These are phyloP conservation scores for Ilex asprella DNA, from an alignment of 257 asterid genomes.

Conservation along the genomic window DNA sequence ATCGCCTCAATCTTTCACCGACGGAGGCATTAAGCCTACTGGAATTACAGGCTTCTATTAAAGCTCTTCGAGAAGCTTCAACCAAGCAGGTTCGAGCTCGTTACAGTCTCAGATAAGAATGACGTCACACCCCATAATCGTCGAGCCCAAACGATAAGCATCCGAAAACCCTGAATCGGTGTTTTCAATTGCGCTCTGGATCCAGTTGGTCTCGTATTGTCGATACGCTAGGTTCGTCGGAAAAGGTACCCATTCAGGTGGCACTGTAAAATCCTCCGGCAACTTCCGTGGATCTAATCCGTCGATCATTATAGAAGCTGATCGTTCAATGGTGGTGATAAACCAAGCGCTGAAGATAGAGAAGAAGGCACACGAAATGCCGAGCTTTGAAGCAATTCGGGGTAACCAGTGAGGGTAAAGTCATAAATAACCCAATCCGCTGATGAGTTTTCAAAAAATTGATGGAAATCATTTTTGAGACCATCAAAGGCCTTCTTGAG, in stretches of 20 bases:
- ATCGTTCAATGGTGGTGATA: background rate
- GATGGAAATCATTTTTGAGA: background rate
- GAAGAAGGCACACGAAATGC: background rate
- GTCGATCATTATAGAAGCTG: background rate
- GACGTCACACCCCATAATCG: slow-evolving; percentile 9
- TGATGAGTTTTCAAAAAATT: too few relatives aligned
- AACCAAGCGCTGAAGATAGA: background rate
- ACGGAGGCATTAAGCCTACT: slow-evolving; percentile 21
- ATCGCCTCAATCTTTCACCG: background rate
- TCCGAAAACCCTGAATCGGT: background rate
- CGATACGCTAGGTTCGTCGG: background rate
- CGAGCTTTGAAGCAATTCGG: background rate
- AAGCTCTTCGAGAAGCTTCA: slow-evolving; percentile 15
- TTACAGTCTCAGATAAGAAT: slow-evolving; percentile 13
- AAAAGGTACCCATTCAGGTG: slow-evolving; percentile 11
- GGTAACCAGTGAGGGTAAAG: background rate
- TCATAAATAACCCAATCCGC: background rate
- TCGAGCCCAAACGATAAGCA: background rate
- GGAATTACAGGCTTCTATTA: slow-evolving; percentile 20
- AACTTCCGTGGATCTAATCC: background rate
- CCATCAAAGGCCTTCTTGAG: background rate
- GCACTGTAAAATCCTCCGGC: slow-evolving; percentile 11
- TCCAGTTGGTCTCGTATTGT: background rate
- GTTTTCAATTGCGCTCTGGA: too few relatives aligned
- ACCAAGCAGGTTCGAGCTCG: slow-evolving; percentile 24